Evolutionary conservation across 192 early-diverging fungal genomes (phyloP).

Genomic region (Backusella psychrophila): DNA sequence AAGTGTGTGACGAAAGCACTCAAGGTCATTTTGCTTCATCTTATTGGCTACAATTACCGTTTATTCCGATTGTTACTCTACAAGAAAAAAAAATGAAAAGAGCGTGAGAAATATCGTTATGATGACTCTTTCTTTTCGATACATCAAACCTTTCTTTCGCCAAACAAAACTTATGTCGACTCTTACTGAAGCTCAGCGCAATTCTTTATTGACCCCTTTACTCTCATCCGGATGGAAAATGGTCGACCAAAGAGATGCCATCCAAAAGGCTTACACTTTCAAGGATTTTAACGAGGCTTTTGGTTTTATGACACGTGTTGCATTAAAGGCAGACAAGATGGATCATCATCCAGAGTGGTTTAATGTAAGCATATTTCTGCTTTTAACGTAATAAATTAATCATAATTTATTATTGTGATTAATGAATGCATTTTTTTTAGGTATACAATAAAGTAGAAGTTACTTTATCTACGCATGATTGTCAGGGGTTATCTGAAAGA

Average conservation of each 20-base stretch:
- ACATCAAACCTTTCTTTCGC: neutral
- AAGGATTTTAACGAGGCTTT: conserved; percentile 85
- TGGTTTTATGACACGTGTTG: conserved; percentile 93
- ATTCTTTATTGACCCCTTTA: conserved; percentile 32
- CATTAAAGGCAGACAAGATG: conserved; percentile 84
- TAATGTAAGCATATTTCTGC: conserved; percentile 52
- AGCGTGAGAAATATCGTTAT: neutral
- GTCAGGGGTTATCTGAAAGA: conserved; percentile 71
- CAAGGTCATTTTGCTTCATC: neutral
- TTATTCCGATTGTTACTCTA: neutral
- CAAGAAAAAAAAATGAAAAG: neutral
- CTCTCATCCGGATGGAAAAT: conserved; percentile 57
- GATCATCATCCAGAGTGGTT: conserved; percentile 98
- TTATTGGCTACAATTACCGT: neutral
- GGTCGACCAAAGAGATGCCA: conserved; percentile 65
- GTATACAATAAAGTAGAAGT: conserved; percentile 93
- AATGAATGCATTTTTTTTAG: conserved; percentile 37
- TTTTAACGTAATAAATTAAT: neutral
- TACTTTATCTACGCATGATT: conserved; percentile 90
- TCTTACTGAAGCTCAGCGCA: conserved; percentile 41
- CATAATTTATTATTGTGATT: neutral
- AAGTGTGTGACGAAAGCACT: neutral
- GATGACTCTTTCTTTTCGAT: conserved; percentile 8
- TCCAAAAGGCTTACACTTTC: conserved; percentile 76
- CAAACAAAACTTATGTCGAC: conserved; percentile 31